phyloP scores from a whole-genome alignment of 225 moss, liverwort and hornwort species.

The Physcomitrium patens region DNA sequence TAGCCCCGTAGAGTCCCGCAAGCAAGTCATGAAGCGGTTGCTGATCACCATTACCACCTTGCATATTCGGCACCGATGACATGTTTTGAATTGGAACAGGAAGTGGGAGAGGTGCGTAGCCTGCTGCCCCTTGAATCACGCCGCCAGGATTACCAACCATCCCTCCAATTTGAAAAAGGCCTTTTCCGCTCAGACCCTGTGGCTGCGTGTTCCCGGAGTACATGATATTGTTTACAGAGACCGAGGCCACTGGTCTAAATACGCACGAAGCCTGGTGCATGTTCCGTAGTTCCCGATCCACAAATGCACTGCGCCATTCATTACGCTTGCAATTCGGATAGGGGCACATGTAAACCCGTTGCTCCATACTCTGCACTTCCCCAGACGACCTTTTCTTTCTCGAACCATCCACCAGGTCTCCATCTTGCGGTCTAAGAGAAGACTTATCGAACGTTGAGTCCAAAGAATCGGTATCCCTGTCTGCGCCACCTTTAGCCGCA shows the following conservation, averaged over 20 bases:
- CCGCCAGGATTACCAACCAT: constrained; percentile 36
- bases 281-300: constrained; percentile 68
- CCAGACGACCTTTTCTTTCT: constrained; percentile 60
- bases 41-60: constrained; percentile 44
- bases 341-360: constrained; percentile 70
- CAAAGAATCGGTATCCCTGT: constrained; percentile 62
- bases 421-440: constrained; percentile 64
- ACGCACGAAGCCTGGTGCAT: constrained; percentile 66
- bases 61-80: constrained; percentile 48
- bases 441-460: constrained; percentile 68
- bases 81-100: constrained; percentile 48
- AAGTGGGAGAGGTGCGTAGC: constrained; percentile 42
- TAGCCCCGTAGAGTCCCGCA: constrained; percentile 58
- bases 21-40: constrained; percentile 70
- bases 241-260: constrained; percentile 46
- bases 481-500: constrained; percentile 39
- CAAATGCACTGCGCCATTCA: constrained; percentile 82
- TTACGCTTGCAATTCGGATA: constrained; percentile 66
- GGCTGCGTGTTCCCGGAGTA: constrained; percentile 36
- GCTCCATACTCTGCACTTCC: constrained; percentile 56
- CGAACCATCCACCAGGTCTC: constrained; percentile 60
- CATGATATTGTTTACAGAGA: constrained; percentile 31
- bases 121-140: constrained; percentile 36
- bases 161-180: constrained; percentile 52
- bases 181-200: constrained; percentile 42